phyloP scores from a whole-genome alignment of 345 rosid genomes.

The Eucalyptus marginata region DNA sequence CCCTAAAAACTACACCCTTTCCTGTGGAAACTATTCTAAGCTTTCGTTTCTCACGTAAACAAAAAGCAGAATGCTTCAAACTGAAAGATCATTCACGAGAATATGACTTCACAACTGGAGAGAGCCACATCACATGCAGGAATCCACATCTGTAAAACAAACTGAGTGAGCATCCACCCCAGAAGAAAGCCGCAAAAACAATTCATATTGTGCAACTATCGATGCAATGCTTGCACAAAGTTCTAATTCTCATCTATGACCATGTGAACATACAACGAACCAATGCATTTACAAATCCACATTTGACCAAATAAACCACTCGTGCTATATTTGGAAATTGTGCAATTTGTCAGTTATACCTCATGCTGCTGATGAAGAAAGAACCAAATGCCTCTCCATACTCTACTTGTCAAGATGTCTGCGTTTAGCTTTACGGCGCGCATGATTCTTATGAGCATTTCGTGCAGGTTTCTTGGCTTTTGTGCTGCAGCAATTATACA shows the following conservation, averaged over 20 bases:
- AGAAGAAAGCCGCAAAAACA: not conserved
- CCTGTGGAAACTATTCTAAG: not conserved
- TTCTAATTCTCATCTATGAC: not conserved
- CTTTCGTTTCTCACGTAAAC: not conserved
- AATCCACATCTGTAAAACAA: not conserved
- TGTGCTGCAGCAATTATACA: conserved; percentile 25
- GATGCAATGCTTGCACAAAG: not conserved
- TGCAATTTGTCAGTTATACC: not conserved
- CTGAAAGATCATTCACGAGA: not conserved
- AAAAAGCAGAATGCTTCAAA: not conserved
- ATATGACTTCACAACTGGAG: not conserved
- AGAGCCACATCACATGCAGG: not conserved
- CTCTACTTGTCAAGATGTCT: conserved; percentile 58
- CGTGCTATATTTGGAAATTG: not conserved
- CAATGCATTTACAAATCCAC: not conserved
- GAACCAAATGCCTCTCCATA: not conserved
- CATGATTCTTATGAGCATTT: conserved; percentile 24
- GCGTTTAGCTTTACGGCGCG: conserved; percentile 60
- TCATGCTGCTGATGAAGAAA: not conserved
- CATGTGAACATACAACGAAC: not conserved
- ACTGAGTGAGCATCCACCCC: not conserved
- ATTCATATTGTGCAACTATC: not conserved
- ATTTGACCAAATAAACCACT: not conserved
- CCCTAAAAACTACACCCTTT: not conserved
- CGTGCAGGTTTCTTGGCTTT: conserved; percentile 39